Evolutionary conservation across 2,329 filamentous ascomycete genomes (phyloP).

Genomic region (Mycosphaerelloides madeirae): DNA sequence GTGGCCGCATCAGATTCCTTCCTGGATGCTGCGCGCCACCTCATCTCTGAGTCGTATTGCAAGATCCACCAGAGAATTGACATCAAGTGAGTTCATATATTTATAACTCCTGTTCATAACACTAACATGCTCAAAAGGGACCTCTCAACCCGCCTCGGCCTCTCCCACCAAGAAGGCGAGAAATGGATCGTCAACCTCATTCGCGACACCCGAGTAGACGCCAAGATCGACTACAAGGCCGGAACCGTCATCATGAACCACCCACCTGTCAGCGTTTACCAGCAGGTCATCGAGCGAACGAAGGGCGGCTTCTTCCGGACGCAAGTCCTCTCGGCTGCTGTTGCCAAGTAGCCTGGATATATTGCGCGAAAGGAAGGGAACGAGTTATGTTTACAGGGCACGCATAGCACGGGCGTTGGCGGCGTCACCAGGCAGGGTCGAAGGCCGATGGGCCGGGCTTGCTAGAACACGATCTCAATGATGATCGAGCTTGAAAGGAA

Average conservation of each 20-base stretch:
- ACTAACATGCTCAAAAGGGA: slow-evolving; percentile 51
- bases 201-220: slow-evolving; percentile 92
- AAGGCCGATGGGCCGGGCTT: too few relatives aligned
- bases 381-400: slow-evolving; percentile 10
- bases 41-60: slow-evolving; percentile 99
- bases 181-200: slow-evolving; percentile 99
- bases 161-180: slow-evolving; percentile 92
- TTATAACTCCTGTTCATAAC: not conserved
- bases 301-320: slow-evolving; percentile 99
- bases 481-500: too few relatives aligned
- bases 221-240: slow-evolving; percentile 99
- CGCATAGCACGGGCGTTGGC: slow-evolving; percentile 24
- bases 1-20: slow-evolving; percentile 78
- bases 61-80: slow-evolving; percentile 99
- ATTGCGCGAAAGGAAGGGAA: not conserved
- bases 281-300: slow-evolving; percentile 98
- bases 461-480: too few relatives aligned
- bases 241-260: slow-evolving; percentile 99
- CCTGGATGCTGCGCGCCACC: slow-evolving; percentile 87
- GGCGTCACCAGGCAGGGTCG: slow-evolving; percentile 18
- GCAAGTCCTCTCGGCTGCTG: slow-evolving; percentile 71
- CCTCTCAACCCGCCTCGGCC: slow-evolving; percentile 81
- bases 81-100: slow-evolving; percentile 64
- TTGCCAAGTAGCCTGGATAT: slow-evolving; percentile 39
- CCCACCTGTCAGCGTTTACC: slow-evolving; percentile 95